Evolutionary conservation across 2,329 filamentous ascomycete genomes (phyloP), one percentile per base, ranked within the genome.

Genomic region (Aureobasidium sp.): DNA sequence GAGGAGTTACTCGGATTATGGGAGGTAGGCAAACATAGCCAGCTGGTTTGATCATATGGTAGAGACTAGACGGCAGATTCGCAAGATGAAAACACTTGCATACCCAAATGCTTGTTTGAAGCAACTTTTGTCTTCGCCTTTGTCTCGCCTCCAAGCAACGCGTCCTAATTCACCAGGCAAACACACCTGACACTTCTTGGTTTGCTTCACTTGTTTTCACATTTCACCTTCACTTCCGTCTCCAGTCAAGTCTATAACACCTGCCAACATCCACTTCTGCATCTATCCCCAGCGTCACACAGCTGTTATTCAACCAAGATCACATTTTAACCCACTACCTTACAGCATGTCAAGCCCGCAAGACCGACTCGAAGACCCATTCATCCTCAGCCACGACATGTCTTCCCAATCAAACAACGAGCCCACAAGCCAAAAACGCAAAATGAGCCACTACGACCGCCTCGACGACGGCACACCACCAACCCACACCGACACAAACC

Each of bases 51-150:
- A 44, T 44, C 53, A 45, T n/a, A 44, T 57, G 53, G 53, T 25
- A 57, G 39, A 41, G 5, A 45, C 17, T 55, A 55, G 52, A 55
- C 14, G 52, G 52, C 52, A 55, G 14, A 42, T 31, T 56, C 52
- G 39, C 39, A 44, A 45, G 53, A 45, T 4, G 27, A 25, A 31
- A 29, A 15, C n/a, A 25, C n/a, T 47, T 25, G 27, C 29, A 17
- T 52, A 17, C 37, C 39, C 37, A 42, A 31, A 37, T 44, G 52
- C n/a, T 17, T 45, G 20, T 15, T 17, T 17, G 31, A 44, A 31
- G 25, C 25, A 31, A 14, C 5, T 20, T 20, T 22, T 52, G 11
- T 14, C 42, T 15, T 27, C 45, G 25, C 27, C 27, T 39, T 55
- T 56, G 27, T 34, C 53, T 45, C 29, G n/a, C 27, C 17, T 31